Base-by-base conservation (phyloP, 352 stramenopile species). In the Phytophthora melonis region DNA sequence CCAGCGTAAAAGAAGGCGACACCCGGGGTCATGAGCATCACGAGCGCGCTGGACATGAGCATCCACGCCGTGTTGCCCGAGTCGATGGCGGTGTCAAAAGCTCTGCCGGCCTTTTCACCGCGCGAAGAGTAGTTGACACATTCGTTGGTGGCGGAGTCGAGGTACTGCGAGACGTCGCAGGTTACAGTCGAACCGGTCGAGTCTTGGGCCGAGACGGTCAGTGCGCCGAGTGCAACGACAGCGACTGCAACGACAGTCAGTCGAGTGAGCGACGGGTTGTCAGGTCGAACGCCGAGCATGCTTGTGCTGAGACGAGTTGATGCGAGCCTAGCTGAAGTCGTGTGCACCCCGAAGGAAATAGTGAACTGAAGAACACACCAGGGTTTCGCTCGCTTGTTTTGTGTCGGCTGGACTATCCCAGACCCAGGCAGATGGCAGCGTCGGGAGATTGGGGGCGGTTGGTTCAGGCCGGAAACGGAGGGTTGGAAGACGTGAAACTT, bases 1-100 rank as follows among this genome's bases (percentile, higher is more conserved):
- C 89, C 88, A 1, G 86, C 89, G 78, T 96, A 96, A 78, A 94
- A 96, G 70, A 93, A 90, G 43, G 81, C 77, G 14, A 93, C 79
- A 16, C 86, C 86, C 0, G 86, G 85, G 2, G 83, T 90, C 87
- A 93, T 93, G 62, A 93, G 81, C 81, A 93, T 87, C 18, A 93
- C 87, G 5, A 93, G 70, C 32, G 80, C 83, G 30, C 72, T 86
- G 50, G 83, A 63, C 47, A 80, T 66, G 36, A 93, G 74, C 78
- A 93, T 86, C 87, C 87, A 93, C 23, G 87, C 83, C 3, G 84
- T 93, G 72, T 93, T 90, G 49, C 86, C 87, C 3, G 77, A 75
- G 63, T 90, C 70, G 50, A 90, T 63, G 19, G 63, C 34, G 21
- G 41, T 70, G 58, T 81, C 81, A 34, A 74, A 71, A 32, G 79